These are phyloP conservation scores for Penicillium janthinellum DNA, from an alignment of 2,329 filamentous ascomycete species.

Conservation along the genomic window DNA sequence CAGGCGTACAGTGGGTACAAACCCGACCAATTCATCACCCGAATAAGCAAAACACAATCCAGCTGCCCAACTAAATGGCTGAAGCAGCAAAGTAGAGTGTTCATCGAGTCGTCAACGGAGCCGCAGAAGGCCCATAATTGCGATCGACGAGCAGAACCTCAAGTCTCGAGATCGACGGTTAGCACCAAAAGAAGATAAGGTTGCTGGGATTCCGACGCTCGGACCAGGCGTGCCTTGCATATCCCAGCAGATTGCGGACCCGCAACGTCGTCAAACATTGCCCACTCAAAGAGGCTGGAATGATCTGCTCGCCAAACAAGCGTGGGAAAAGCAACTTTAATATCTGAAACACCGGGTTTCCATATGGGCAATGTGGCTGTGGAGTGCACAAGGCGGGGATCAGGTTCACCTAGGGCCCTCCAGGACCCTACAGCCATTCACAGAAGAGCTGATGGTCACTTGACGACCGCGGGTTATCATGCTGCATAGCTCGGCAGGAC, in stretches of 20 bases:
- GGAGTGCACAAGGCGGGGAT: background rate
- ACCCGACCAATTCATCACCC: background rate
- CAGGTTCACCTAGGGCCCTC: background rate
- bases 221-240: conserved; percentile 27
- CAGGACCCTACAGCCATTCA: background rate
- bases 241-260: conserved; percentile 10
- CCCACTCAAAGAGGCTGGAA: conserved; percentile 17
- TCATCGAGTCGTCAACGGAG: background rate
- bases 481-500: conserved; percentile 16
- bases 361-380: conserved; percentile 27
- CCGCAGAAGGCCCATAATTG: background rate
- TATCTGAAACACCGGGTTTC: conserved; percentile 21
- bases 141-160: background rate
- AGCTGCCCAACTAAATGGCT: background rate
- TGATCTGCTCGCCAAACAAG: conserved; percentile 11
- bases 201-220: conserved; percentile 23
- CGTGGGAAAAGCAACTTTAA: conserved; percentile 23
- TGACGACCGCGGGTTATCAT: background rate
- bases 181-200: conserved; percentile 22
- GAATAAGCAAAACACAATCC: background rate
- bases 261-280: conserved; percentile 23
- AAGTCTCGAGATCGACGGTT: conserved; percentile 15
- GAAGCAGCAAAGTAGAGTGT: too few relatives aligned
- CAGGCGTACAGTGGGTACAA: background rate
- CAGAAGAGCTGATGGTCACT: background rate